Evolutionary conservation across 139 green algal genomes (phyloP).

Genomic region (Chlorella sp.): DNA sequence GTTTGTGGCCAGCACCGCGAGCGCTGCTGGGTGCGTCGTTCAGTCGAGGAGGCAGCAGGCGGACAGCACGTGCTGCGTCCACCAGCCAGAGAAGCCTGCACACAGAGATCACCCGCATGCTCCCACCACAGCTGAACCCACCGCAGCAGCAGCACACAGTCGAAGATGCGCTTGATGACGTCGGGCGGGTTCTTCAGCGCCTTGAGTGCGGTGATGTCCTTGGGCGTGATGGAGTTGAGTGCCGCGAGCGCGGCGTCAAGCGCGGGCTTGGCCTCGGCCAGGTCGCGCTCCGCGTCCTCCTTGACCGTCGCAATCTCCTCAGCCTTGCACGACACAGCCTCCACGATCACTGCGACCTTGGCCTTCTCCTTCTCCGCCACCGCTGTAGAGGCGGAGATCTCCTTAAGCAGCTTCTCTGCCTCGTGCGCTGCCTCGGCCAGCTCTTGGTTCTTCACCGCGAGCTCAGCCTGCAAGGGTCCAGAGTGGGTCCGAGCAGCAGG

Average conservation of each 20-base stretch:
- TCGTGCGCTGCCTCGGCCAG: constrained; percentile 81
- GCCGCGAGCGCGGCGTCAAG: constrained; percentile 87
- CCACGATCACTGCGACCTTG: constrained; percentile 87
- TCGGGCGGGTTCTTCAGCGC: constrained; percentile 94
- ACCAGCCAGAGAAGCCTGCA: too few species aligned
- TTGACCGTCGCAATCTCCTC: constrained; percentile 74
- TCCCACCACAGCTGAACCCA: too few species aligned
- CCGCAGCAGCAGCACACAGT: constrained; percentile 88
- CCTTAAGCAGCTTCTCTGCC: constrained; percentile 85
- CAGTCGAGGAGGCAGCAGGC: too few species aligned
- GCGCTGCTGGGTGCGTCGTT: too few species aligned
- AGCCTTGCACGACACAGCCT: constrained; percentile 63
- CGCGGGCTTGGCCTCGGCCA: constrained; percentile 89
- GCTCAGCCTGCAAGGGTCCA: constrained; percentile 77
- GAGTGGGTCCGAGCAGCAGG: too few species aligned
- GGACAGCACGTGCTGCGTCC: too few species aligned
- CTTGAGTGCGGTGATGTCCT: constrained; percentile 88
- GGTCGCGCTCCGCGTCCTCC: constrained; percentile 87
- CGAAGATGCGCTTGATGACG: constrained; percentile 97
- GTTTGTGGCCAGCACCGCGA: too few species aligned
- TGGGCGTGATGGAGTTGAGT: constrained; percentile 89
- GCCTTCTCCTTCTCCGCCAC: constrained; percentile 87
- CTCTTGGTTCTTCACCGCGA: constrained; percentile 89
- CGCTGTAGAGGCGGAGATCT: constrained; percentile 87
- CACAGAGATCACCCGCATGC: too few species aligned